These are phyloP conservation scores for Pinus tabuliformis DNA, from an alignment of 75 land plant genomes.

Conservation along the genomic window DNA sequence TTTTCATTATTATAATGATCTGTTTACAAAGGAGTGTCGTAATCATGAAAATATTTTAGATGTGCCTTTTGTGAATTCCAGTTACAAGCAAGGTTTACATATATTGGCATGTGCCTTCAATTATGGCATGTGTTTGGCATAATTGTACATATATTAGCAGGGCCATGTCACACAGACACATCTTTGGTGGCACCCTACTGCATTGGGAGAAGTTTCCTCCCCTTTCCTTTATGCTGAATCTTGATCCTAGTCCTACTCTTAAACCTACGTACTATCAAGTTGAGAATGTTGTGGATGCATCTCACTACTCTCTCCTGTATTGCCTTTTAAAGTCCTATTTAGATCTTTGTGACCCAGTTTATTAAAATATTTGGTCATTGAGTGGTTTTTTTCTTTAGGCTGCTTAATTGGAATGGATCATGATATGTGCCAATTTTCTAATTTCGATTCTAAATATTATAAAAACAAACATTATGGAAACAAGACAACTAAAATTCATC, in stretches of 20 bases:
- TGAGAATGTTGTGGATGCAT: neutral
- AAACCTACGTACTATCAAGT: neutral
- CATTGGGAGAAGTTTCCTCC: constrained; percentile 73
- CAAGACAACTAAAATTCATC: no score
- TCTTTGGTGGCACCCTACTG: constrained; percentile 76
- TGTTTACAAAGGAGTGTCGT: neutral
- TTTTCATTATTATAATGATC: neutral
- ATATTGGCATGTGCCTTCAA: no score
- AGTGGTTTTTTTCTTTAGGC: no score
- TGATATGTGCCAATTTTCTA: no score
- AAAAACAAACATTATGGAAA: no score
- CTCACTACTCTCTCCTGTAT: constrained; percentile 12
- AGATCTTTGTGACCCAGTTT: neutral
- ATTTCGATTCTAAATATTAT: no score
- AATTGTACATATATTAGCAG: constrained; percentile 76
- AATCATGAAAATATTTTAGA: neutral
- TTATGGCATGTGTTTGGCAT: constrained; percentile 46
- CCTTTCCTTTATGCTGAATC: constrained; percentile 45
- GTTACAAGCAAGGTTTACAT: neutral
- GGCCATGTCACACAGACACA: constrained; percentile 74
- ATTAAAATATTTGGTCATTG: no score
- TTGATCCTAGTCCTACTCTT: constrained; percentile 31
- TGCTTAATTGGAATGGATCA: no score
- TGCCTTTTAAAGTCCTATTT: constrained; percentile 1
- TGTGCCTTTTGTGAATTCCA: neutral